A percentile compares a stretch with the other conserved stretches of the same genome.
These are phyloP conservation scores for Globisporangium polare DNA, from an alignment of 352 stramenopile species.

Conservation along the genomic window DNA sequence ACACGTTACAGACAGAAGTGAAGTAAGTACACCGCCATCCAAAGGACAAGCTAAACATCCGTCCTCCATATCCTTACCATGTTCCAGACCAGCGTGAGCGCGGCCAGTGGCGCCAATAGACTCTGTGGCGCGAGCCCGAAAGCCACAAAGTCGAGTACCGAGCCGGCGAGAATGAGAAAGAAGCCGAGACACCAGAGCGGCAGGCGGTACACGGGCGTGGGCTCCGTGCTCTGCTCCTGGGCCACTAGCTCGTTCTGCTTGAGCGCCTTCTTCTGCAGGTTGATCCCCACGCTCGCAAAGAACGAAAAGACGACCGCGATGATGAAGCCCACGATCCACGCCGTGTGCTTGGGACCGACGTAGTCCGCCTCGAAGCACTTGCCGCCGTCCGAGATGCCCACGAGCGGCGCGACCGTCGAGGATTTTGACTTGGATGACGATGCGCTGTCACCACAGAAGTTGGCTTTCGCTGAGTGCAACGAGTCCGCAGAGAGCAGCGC, in stretches of 20 bases:
- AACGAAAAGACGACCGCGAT: constrained; percentile 86
- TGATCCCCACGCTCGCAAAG: constrained; percentile 78
- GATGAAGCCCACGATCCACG: constrained; percentile 74
- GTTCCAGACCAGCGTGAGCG: constrained; percentile 91
- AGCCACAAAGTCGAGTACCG: constrained; percentile 88
- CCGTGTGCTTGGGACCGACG: constrained; percentile 49
- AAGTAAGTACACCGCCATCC: neutral
- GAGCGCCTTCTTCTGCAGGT: constrained; percentile 81
- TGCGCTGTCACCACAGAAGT: constrained; percentile 31
- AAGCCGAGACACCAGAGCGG: constrained; percentile 86
- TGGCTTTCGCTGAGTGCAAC: constrained; percentile 11
- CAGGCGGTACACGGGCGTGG: constrained; percentile 61
- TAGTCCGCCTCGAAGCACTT: constrained; percentile 76
- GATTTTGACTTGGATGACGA: neutral
- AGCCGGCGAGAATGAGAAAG: constrained; percentile 73
- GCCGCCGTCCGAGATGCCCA: constrained; percentile 34
- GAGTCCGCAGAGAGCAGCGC: constrained; percentile 9
- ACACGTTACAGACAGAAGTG: neutral
- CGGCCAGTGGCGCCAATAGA: constrained; percentile 79
- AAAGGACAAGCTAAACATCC: neutral
- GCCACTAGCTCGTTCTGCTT: constrained; percentile 76
- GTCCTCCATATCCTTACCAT: constrained; percentile 47
- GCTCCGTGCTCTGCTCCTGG: constrained; percentile 41
- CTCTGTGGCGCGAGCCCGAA: constrained; percentile 89
- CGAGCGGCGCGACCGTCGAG: constrained; percentile 1